Conservation (phyloP, 129 eudicot species). For the Oenanthe sinensis region DNA sequence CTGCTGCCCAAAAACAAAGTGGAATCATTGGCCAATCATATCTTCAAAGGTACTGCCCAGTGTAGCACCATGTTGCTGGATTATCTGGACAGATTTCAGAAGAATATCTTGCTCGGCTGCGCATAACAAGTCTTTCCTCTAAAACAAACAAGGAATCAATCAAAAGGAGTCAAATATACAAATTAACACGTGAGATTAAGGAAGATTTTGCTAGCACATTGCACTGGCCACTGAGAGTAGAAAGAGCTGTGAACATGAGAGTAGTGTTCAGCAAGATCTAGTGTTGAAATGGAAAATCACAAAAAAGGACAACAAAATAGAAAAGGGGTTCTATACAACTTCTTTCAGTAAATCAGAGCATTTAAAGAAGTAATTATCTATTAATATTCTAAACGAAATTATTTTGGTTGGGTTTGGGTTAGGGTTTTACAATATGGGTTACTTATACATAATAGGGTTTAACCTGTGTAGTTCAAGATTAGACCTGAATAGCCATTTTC, state of each 20-base stretch:
- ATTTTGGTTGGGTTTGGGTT: neutral
- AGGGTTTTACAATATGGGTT: neutral
- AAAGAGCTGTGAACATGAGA: neutral
- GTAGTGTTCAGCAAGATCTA: neutral
- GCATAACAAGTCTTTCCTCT: conserved; percentile 11
- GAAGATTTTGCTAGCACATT: neutral
- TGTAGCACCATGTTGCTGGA: conserved; percentile 65
- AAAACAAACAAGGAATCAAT: neutral
- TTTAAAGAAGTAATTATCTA: neutral
- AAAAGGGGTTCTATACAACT: neutral
- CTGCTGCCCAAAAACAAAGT: conserved; percentile 2
- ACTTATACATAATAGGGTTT: neutral
- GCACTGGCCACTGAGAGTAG: neutral
- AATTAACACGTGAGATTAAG: neutral
- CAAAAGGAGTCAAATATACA: neutral
- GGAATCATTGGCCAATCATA: conserved; percentile 13
- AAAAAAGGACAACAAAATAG: neutral
- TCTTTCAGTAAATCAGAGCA: neutral
- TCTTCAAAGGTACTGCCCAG: conserved; percentile 39
- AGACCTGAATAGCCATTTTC: neutral
- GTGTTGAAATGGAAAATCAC: neutral
- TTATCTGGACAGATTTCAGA: conserved; percentile 26
- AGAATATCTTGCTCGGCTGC: conserved; percentile 12
- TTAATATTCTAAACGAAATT: neutral
- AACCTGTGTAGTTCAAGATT: neutral